A percentile compares a stretch with the other conserved stretches of the same genome.
phyloP scores from a whole-genome alignment of 371 early-diverging fungal genomes.

The Mortierella sp. region DNA sequence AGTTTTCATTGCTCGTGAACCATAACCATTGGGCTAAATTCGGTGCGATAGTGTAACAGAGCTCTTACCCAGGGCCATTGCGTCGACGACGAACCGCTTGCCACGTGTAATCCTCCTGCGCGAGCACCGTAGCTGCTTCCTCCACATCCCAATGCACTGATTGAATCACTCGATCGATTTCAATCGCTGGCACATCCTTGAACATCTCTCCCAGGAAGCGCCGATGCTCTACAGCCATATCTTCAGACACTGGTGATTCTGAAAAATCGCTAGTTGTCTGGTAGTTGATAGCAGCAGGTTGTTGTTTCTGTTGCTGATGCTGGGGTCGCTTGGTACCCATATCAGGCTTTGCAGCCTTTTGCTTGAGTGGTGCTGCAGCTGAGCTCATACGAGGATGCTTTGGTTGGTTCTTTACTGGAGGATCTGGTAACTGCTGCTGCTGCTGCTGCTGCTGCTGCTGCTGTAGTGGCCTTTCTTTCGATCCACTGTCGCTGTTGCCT shows the following conservation, averaged over 20 bases:
- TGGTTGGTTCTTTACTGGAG: constrained; percentile 8
- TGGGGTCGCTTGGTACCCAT: not conserved
- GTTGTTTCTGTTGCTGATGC: constrained; percentile 1
- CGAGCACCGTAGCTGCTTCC: constrained; percentile 24
- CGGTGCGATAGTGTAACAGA: too few species aligned
- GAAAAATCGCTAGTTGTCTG: not conserved
- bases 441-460: not conserved
- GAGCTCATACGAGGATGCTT: constrained; percentile 15
- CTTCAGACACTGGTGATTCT: constrained; percentile 2
- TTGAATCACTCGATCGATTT: constrained; percentile 27
- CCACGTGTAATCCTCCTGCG: constrained; percentile 35
- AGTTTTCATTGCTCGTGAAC: too few species aligned
- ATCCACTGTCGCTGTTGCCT: not conserved
- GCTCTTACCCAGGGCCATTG: constrained; percentile 16
- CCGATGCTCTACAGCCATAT: constrained; percentile 13
- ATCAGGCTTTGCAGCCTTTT: constrained; percentile 3
- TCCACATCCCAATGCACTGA: constrained; percentile 22
- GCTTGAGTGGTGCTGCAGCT: constrained; percentile 4
- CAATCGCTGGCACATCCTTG: constrained; percentile 22
- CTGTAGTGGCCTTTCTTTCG: not conserved
- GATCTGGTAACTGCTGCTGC: not conserved
- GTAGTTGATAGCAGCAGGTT: not conserved
- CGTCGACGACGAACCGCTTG: constrained; percentile 29
- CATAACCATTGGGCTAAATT: too few species aligned
- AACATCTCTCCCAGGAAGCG: constrained; percentile 26